Evolutionary conservation across 2,329 filamentous ascomycete species (phyloP), one percentile per base, ranked within the genome.

Genomic region (Clarireedia paspali): DNA sequence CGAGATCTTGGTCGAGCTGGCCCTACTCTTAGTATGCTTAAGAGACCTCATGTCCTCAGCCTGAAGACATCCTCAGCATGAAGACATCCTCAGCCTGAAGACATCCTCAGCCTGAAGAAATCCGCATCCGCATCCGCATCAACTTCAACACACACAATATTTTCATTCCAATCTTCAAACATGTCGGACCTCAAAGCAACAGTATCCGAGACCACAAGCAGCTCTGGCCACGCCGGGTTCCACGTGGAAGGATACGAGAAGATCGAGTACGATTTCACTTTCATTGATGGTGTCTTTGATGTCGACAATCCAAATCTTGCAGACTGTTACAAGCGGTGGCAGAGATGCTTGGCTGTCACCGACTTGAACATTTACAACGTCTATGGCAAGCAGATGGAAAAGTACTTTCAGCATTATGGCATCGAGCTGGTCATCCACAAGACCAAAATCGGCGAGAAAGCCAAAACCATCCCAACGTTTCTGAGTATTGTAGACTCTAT

Each of bases 361-460:
- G 85, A 89, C 69, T 72, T 81, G 68, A 88, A 88, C 72, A 86
- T 89, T 65, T 85, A 79, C 70, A 81, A 80, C 58, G 70, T 88
- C 15, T 88, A 89, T 61, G 85, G 85, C 48, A 70, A 77, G 58
- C 74, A 82, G 70, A 84, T 89, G 73, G 76, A 85, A 68, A 70
- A 72, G 51, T 89, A 89, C 71, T 88, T 88, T 66, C 74, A 82
- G 52, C 79, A 87, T 65, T 75, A 87, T 69, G 75, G 75, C 17
- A 74, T 88, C 47, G 72, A 79, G 23, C 74, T 88, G 53, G 80
- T 79, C 62, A 78, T 88, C 48, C 84, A 88, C 71, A 83, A 85
- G 75, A 88, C 84, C 58, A 85, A 84, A 73, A 87, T 89, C 67
- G 85, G 85, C 12, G 85, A 89, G 68, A 88, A 88, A 71, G 84